Evolutionary conservation across 176 grass and related monocot species (phyloP), one percentile per base, ranked within the genome.

Genomic region (Saccharum spontaneum): DNA sequence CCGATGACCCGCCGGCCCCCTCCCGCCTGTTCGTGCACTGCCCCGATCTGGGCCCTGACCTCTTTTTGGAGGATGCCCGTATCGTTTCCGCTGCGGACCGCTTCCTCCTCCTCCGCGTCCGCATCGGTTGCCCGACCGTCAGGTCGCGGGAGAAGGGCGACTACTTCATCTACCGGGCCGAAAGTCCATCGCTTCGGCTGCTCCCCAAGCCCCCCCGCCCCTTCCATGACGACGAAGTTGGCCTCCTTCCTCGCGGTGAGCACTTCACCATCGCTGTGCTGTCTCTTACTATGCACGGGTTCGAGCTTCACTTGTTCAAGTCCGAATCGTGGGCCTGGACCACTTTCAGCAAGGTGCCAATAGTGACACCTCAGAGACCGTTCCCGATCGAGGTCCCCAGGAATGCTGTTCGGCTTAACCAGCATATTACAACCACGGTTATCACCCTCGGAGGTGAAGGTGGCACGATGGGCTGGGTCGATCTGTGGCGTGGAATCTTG

Each of bases 91-190:
- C 33, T 12, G 46, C 11, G 52, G 50, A 61, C 68, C 3, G 40
- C 68, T 24, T 61, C 31, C 6, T 72, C 80, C 68, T 72, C 37
- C 24, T 72, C 5, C 52, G 11, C 9, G 48, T n/a, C 23, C 17
- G 30, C 36, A 13, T 83, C 52, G 10, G 16, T 18, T n/a, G 3
- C 4, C 16, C 52, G 0, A 7, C 1, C 23, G 0, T 1, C 10
- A 7, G 0, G 36, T 22, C 22, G 20, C 20, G 3, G n/a, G 7
- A 1, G 4, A 13, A 3, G 2, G 34, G 22, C 23, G 50, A 82
- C 50, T 72, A 43, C 13, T 82, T 82, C 50, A 20, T 82, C 23
- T 82, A 82, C 80, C 68, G 50, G 8, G n/a, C 68, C 0, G 36
- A 59, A 8, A 4, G 15, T 4, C 67, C 36, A 37, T 72, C 68